Evolutionary conservation across 2,329 filamentous ascomycete species (phyloP).

Genomic region (Periglandula ipomoeae): DNA sequence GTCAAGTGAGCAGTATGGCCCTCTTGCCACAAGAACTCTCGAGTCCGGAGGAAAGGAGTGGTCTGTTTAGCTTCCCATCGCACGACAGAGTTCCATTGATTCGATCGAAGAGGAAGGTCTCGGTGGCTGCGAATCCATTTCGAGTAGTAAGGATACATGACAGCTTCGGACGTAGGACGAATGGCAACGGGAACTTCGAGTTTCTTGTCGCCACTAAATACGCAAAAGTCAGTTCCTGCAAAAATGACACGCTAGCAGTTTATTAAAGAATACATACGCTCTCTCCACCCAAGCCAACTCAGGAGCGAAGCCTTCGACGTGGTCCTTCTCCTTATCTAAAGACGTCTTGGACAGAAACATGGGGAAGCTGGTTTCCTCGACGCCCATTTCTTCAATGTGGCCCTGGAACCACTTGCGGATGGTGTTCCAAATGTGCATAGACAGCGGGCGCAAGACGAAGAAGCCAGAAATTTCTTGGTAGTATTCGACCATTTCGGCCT

Average conservation of each 20-base stretch:
- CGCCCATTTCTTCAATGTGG: constrained; percentile 81
- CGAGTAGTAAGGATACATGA: constrained; percentile 93
- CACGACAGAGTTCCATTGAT: constrained; percentile 93
- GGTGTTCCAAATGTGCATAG: constrained; percentile 58
- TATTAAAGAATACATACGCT: constrained; percentile 41
- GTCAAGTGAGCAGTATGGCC: constrained; percentile 86
- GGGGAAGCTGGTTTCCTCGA: constrained; percentile 94
- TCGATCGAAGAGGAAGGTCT: constrained; percentile 85
- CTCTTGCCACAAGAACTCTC: constrained; percentile 98
- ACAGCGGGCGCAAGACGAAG: constrained; percentile 74
- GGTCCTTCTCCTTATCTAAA: constrained; percentile 80
- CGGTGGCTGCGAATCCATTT: constrained; percentile 97
- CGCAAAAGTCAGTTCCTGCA: background rate
- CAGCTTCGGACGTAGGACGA: constrained; percentile 61
- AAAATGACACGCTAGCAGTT: too few species aligned
- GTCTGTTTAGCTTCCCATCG: constrained; percentile 97
- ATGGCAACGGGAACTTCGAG: constrained; percentile 71
- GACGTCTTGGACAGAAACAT: constrained; percentile 93
- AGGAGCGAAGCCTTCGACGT: constrained; percentile 97
- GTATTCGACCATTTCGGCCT: constrained; percentile 96
- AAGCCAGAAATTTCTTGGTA: constrained; percentile 91
- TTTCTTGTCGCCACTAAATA: constrained; percentile 75
- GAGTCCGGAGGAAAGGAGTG: constrained; percentile 76
- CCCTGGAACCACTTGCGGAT: constrained; percentile 60
- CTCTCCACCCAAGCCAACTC: constrained; percentile 85